Base-by-base conservation (phyloP, 75 land plant species). In the Gnetum montanum region DNA sequence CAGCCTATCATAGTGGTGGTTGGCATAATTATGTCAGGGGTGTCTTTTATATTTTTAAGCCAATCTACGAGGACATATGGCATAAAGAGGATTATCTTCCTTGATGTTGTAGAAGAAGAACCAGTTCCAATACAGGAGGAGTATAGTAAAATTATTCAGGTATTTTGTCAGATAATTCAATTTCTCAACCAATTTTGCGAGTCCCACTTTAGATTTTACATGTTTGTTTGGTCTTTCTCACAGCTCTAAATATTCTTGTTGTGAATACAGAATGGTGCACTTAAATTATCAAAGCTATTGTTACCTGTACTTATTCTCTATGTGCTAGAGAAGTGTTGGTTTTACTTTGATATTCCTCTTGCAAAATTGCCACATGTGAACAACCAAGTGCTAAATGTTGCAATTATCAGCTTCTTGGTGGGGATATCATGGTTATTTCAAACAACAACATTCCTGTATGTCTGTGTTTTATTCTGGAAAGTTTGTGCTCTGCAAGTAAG, bases 21-120 rank as follows among this genome's bases (percentile, higher is more conserved):
- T 43, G 68, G 70, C 28, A 34, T 29, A 33, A 23, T 41, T 24
- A 34, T 40, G 13, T 68, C 70, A 20, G 25, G 27, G 20, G 22
- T 56, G 19, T 35, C 67, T 11, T 68, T 68, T 26, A 31, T 68
- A 29, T 68, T 62, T 54, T 35, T 68, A 23, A 53, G 58, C 44
- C 70, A 68, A 20, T 56, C 68, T 12, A 63, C 63, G 40, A 19
- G 69, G 40, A 52, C 37, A 53, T 57, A 63, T 62, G 70, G 70
- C 22, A 41, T 63, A 23, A 46, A 54, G 41, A 68, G 70, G 26
- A 64, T 68, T 24, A 57, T 68, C 40, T 64, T 63, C 50, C 69
- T 68, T 27, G 68, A 67, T 67, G 35, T 53, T 49, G 69, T 48
- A 12, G 69, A 59, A 25, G 70, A 61, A 34, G 70, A 68, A 63